Evolutionary conservation across 345 rosid species (phyloP).

Genomic region (Heritiera littoralis): DNA sequence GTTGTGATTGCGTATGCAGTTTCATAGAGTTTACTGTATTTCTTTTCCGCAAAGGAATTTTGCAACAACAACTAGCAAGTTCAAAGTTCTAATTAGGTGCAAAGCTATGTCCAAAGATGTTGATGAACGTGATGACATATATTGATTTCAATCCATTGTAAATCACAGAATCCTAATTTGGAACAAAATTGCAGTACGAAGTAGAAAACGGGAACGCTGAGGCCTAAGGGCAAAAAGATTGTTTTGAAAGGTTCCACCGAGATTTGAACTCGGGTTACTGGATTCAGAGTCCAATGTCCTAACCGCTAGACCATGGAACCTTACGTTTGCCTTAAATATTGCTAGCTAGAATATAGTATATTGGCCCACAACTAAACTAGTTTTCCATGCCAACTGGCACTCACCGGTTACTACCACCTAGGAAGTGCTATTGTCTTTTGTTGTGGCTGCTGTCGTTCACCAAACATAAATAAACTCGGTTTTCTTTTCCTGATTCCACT

Average conservation of each 20-base stretch:
- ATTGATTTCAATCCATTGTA: background rate
- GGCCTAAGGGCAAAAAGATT: no score
- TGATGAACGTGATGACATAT: background rate
- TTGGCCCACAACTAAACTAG: no score
- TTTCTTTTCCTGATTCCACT: background rate
- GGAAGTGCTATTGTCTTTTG: background rate
- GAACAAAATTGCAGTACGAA: background rate
- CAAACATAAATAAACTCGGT: background rate
- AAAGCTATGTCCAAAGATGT: background rate
- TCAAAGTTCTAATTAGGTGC: background rate
- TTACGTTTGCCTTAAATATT: no score
- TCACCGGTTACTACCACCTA: background rate
- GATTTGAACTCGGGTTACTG: slow-evolving; percentile 97
- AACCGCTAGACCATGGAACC: slow-evolving; percentile 91
- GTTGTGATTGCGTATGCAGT: background rate
- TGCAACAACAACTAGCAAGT: background rate
- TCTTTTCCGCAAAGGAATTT: background rate
- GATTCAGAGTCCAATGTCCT: slow-evolving; percentile 98
- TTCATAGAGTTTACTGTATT: background rate
- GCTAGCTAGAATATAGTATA: no score
- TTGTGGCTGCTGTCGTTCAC: background rate
- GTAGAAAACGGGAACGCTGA: background rate
- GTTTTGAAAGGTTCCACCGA: slow-evolving; percentile 67
- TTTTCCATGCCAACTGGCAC: no score
- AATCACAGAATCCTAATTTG: background rate